Evolutionary conservation across 495 filamentous ascomycete genomes (phyloP).

Genomic region (Penicillium robsamsonii): DNA sequence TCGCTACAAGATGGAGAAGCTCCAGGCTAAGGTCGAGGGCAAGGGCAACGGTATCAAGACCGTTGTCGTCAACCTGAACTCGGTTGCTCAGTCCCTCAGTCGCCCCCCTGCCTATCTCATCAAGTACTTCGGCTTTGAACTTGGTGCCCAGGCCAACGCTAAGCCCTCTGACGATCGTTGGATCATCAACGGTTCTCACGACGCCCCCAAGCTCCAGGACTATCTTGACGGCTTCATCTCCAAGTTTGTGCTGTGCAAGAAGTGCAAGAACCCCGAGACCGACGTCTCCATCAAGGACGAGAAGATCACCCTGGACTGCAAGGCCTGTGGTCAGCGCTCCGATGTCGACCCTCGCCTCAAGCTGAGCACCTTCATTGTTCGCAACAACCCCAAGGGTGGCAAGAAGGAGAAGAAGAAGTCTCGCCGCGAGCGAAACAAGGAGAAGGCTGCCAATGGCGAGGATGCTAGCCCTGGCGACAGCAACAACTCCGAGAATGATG

Average conservation of each 20-base stretch:
- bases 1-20: conserved; percentile 99
- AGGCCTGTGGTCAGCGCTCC: conserved; percentile 91
- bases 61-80: conserved; percentile 94
- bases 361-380: conserved; percentile 95
- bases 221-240: conserved; percentile 96
- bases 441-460: conserved; percentile 63
- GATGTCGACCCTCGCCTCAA: conserved; percentile 91
- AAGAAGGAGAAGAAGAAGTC: conserved; percentile 94
- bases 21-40: conserved; percentile 98
- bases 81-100: conserved; percentile 86
- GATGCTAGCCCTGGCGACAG: conserved; percentile 71
- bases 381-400: conserved; percentile 89
- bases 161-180: conserved; percentile 97
- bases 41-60: conserved; percentile 98
- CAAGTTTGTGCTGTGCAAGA: conserved; percentile 98
- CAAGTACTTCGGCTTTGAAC: conserved; percentile 99
- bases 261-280: conserved; percentile 99
- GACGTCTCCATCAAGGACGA: conserved; percentile 92
- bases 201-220: conserved; percentile 93
- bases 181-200: conserved; percentile 99
- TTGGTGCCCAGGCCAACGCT: conserved; percentile 96
- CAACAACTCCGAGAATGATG: conserved; percentile 63
- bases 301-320: conserved; percentile 90
- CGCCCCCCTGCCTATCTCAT: conserved; percentile 93
- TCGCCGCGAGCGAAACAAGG: conserved; percentile 72